phyloP scores from a whole-genome alignment of 2,329 filamentous ascomycete species.

The Fonsecaea nubica region DNA sequence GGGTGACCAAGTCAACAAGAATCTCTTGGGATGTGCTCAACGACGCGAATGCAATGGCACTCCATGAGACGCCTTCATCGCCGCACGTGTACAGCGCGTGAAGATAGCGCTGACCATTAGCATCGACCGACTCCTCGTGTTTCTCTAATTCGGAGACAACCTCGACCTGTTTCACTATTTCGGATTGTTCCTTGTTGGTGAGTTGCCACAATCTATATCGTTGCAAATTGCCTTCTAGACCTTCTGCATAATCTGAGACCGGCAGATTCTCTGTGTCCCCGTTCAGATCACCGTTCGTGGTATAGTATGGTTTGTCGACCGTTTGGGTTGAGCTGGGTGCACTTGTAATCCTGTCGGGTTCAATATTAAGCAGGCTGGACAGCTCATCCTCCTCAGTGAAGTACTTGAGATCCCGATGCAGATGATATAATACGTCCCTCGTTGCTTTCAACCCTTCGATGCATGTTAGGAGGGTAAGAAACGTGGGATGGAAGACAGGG shows the following conservation, averaged over 20 bases:
- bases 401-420: constrained; percentile 81
- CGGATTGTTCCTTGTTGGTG: constrained; percentile 58
- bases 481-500: constrained; percentile 90
- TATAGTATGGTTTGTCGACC: constrained; percentile 18
- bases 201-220: constrained; percentile 77
- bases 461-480: constrained; percentile 81
- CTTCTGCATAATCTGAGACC: constrained; percentile 70
- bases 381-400: constrained; percentile 80
- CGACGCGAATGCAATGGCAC: constrained; percentile 86
- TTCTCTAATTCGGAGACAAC: constrained; percentile 84
- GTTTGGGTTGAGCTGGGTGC: constrained; percentile 44
- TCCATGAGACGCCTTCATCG: constrained; percentile 63
- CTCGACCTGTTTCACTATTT: constrained; percentile 79
- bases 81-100: constrained; percentile 71
- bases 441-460: constrained; percentile 75
- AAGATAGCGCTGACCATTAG: constrained; percentile 81
- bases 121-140: constrained; percentile 86
- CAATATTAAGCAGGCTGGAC: constrained; percentile 74
- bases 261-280: constrained; percentile 65
- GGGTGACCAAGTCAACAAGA: constrained; percentile 78
- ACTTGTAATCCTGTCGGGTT: constrained; percentile 52
- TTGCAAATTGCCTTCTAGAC: constrained; percentile 78
- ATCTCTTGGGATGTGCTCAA: constrained; percentile 74
- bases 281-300: constrained; percentile 36
- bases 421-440: constrained; percentile 71